phyloP scores from a whole-genome alignment of 208 protist species.

The Leptomonas seymouri region DNA sequence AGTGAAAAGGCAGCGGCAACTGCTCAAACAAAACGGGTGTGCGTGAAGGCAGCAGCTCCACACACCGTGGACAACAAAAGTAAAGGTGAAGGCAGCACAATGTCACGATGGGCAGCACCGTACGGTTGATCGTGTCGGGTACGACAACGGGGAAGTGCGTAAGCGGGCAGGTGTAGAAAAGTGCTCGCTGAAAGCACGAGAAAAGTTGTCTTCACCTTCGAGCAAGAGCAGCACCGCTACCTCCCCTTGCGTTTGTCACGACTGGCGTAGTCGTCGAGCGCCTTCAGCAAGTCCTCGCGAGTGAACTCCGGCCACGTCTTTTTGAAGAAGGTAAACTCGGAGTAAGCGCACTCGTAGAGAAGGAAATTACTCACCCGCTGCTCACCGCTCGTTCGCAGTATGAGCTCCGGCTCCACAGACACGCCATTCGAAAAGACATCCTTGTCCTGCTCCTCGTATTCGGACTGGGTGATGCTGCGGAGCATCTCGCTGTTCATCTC shows the following conservation, averaged over 20 bases:
- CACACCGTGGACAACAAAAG: too few species aligned
- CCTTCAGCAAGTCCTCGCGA: constrained; percentile 41
- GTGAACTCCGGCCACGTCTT: constrained; percentile 87
- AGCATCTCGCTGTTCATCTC: constrained; percentile 81
- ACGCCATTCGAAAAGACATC: constrained; percentile 37
- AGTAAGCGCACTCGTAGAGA: constrained; percentile 87
- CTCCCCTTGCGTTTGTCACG: constrained; percentile 51
- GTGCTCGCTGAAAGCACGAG: too few species aligned
- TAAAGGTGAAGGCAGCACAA: too few species aligned
- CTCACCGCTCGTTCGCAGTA: constrained; percentile 89
- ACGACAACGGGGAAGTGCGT: too few species aligned
- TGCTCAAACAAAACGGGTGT: too few species aligned
- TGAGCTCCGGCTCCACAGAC: constrained; percentile 71
- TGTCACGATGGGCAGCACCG: too few species aligned
- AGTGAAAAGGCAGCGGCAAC: too few species aligned
- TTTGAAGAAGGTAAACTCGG: constrained; percentile 75
- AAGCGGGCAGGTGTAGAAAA: too few species aligned
- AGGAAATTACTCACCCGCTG: constrained; percentile 89
- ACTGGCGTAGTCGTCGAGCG: constrained; percentile 49
- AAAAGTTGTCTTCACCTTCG: too few species aligned
- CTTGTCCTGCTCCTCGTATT: constrained; percentile 61
- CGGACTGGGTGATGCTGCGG: constrained; percentile 76
- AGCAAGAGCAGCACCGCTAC: background rate
- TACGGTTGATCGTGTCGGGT: too few species aligned
- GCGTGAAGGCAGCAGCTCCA: too few species aligned